Evolutionary conservation across 176 grass and related monocot species (phyloP).

Genomic region (Carex kokanica): DNA sequence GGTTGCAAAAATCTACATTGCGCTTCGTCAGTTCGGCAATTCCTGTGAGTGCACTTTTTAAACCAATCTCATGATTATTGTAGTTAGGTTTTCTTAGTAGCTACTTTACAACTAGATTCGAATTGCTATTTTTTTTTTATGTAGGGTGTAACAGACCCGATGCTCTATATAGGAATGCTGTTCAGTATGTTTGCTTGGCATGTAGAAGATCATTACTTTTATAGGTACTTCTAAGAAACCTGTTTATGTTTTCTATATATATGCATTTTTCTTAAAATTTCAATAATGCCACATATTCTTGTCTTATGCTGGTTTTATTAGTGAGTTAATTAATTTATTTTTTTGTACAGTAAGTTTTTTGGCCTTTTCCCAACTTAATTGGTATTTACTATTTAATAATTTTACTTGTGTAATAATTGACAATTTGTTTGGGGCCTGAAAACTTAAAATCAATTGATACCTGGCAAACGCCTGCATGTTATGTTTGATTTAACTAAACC

Average conservation of each 20-base stretch:
- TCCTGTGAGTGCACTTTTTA: not conserved
- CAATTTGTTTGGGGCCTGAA: not conserved
- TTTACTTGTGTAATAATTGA: not conserved
- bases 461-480: not conserved
- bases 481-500: constrained; percentile 14
- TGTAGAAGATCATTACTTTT: constrained; percentile 98
- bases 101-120: constrained; percentile 4
- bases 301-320: not conserved
- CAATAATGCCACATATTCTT: not conserved
- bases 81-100: constrained; percentile 10
- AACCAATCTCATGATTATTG: not conserved
- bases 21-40: not conserved
- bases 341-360: not conserved
- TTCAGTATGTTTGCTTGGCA: constrained; percentile 99
- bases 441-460: not conserved
- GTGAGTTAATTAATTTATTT: not conserved
- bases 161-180: constrained; percentile 99
- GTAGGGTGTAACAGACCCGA: constrained; percentile 98
- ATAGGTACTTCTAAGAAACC: constrained; percentile 47
- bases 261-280: not conserved
- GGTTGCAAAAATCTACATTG: constrained; percentile 52
- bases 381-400: constrained; percentile 9
- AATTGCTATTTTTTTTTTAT: constrained; percentile 21
- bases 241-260: not conserved
- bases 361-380: not conserved